These are phyloP conservation scores for Cordyceps sp. DNA, from an alignment of 2,329 filamentous ascomycete species.

Conservation along the genomic window DNA sequence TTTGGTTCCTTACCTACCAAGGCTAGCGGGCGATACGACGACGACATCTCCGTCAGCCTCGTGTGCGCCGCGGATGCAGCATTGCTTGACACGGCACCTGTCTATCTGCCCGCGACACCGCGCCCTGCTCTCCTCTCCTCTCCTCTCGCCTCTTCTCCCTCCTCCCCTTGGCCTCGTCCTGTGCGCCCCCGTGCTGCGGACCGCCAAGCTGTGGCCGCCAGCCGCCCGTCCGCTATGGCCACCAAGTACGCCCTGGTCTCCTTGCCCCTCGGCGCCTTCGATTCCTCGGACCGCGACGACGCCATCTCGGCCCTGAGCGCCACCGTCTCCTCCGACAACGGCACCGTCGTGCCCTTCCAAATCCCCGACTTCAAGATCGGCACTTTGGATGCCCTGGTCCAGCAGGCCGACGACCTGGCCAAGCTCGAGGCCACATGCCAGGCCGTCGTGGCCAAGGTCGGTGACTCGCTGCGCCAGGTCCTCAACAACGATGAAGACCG, in stretches of 20 bases:
- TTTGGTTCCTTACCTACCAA: too few relatives aligned
- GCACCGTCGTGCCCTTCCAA: slow-evolving; percentile 57
- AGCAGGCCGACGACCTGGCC: slow-evolving; percentile 86
- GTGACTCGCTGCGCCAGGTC: slow-evolving; percentile 67
- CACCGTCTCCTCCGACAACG: slow-evolving; percentile 59
- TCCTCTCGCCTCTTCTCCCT: neutral
- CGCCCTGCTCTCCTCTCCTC: neutral
- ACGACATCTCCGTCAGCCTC: too few relatives aligned
- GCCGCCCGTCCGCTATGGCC: slow-evolving; percentile 19
- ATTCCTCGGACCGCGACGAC: slow-evolving; percentile 64
- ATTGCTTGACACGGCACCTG: too few relatives aligned
- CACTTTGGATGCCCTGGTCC: slow-evolving; percentile 82
- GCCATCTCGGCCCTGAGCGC: slow-evolving; percentile 60
- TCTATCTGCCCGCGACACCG: neutral
- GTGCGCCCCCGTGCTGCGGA: neutral
- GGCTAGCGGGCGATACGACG: too few relatives aligned
- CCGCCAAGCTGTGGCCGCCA: neutral
- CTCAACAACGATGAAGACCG: slow-evolving; percentile 75
- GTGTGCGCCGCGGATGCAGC: too few relatives aligned
- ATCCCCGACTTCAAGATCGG: slow-evolving; percentile 97
- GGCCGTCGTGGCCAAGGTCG: slow-evolving; percentile 72
- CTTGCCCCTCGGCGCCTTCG: slow-evolving; percentile 72
- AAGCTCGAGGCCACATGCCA: slow-evolving; percentile 75
- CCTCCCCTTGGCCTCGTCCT: neutral
- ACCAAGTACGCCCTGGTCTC: slow-evolving; percentile 76